Evolutionary conservation across 2,329 filamentous ascomycete species (phyloP), one percentile per base, ranked within the genome.

Genomic region (Epichloe sibirici): DNA sequence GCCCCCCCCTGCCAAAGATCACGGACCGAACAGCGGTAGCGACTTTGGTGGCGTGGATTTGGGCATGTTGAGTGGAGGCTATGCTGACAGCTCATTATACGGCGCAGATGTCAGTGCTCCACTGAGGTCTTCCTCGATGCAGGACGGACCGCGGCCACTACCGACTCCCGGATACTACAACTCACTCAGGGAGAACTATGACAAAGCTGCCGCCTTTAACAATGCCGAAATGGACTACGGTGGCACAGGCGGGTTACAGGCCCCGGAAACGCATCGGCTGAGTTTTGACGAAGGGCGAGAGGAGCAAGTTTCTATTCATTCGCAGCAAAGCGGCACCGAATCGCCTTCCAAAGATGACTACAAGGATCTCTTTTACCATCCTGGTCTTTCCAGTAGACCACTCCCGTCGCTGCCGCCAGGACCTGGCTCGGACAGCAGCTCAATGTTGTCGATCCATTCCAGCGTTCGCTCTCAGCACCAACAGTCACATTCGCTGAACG

Each of bases 311-410:
- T 81, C 78, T 1, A 59, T 83, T 45, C 68, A 79, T 64, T 74
- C 78, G 7, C 77, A 70, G 53, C 75, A 69, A 57, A 85, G 71
- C 60, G 79, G 70, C 39, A 83, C 80, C 58, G 83, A 88, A 39
- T 87, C 83, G 31, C 82, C 84, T 1, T 69, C 72, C 38, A 81
- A 81, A 57, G 83, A 86, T 44, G 88, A 90, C 52, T 88, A 89
- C 56, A 87, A 86, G 17, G 93, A 95, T 61, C 83, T 97, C 64
- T 95, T 95, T 65, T 98, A 94, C 66, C 90, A 97, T 62, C 90
- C 90, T 17, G 88, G 88, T 40, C 81, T 90, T 63, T 72, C 79
- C 57, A 73, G 61, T 74, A 82, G 71, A 69, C 90, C 69, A 68
- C 85, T 73, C 63, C 87, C 72, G 58, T 79, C 79, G 7, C 70